Percentiles rank a stretch among this genome's conserved stretches.
Evolutionary conservation across 2,329 filamentous ascomycete species (phyloP).

Genomic region (Erysiphe pulchra): DNA sequence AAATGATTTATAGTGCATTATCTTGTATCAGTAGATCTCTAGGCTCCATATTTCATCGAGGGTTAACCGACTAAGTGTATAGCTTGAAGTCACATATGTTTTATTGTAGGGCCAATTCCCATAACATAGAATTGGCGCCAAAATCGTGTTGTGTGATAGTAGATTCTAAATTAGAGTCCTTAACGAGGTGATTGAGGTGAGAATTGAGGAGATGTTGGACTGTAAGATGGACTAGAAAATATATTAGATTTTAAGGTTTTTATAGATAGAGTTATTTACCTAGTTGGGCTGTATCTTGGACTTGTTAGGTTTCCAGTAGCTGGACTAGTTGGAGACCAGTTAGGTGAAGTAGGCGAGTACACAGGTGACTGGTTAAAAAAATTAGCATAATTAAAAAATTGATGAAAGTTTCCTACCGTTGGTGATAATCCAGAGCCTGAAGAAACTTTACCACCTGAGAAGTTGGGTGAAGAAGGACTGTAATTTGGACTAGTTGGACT

Average conservation of each 20-base stretch:
- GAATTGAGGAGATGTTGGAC: slow-evolving; percentile 1
- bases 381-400: neutral
- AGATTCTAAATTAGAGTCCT: neutral
- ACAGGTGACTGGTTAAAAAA: neutral
- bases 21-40: no score
- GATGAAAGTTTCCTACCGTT: neutral
- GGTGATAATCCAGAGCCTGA: slow-evolving; percentile 1
- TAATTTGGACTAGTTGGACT: slow-evolving; percentile 1
- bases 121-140: no score
- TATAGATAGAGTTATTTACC: neutral
- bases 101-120: no score
- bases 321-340: slow-evolving; percentile 2
- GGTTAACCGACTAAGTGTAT: no score
- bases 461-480: slow-evolving; percentile 1
- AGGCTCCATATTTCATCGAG: no score
- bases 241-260: neutral
- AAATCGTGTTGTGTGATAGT: no score
- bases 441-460: neutral
- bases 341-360: slow-evolving; percentile 1
- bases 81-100: no score
- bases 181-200: slow-evolving; percentile 14
- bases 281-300: slow-evolving; percentile 1
- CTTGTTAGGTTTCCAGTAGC: neutral
- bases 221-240: neutral
- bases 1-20: no score